phyloP scores from a whole-genome alignment of 2,329 filamentous ascomycete species.

The Zasmidium cellare region DNA sequence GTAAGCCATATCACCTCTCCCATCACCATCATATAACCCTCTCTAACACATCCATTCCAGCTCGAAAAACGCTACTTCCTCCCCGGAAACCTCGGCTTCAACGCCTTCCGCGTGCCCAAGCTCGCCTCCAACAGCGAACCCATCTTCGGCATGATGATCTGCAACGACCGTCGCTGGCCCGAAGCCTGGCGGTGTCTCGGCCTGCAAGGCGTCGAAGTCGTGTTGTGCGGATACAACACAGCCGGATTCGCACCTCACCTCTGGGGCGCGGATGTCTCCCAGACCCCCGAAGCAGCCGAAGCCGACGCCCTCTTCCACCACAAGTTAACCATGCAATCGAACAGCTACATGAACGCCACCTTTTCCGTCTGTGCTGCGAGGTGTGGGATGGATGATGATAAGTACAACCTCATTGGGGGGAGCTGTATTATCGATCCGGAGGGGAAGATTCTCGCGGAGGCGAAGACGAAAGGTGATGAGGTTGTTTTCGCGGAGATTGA shows the following conservation, averaged over 20 bases:
- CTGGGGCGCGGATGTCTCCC: not conserved
- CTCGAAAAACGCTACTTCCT: constrained; percentile 57
- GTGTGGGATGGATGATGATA: constrained; percentile 51
- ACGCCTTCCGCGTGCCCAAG: constrained; percentile 52
- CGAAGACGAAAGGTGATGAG: constrained; percentile 49
- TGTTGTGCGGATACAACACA: constrained; percentile 55
- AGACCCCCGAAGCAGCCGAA: constrained; percentile 41
- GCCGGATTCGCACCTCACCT: constrained; percentile 48
- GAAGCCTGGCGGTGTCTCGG: constrained; percentile 54
- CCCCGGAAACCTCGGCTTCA: constrained; percentile 53
- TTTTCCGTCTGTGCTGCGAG: constrained; percentile 53
- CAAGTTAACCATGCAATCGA: constrained; percentile 50
- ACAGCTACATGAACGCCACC: constrained; percentile 54
- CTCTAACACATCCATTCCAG: constrained; percentile 4
- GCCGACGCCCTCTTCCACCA: constrained; percentile 53
- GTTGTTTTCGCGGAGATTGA: constrained; percentile 52
- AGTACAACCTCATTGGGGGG: constrained; percentile 48
- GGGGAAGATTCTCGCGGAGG: constrained; percentile 49
- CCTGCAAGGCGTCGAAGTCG: constrained; percentile 50
- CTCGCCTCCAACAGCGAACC: constrained; percentile 43
- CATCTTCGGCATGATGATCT: constrained; percentile 56
- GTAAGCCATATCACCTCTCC: not conserved
- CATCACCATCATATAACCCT: not conserved
- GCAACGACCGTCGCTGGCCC: constrained; percentile 56
- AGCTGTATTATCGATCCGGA: constrained; percentile 50